These are phyloP conservation scores for Fusarium zealandicum DNA, from an alignment of 2,329 filamentous ascomycete species.

Conservation along the genomic window DNA sequence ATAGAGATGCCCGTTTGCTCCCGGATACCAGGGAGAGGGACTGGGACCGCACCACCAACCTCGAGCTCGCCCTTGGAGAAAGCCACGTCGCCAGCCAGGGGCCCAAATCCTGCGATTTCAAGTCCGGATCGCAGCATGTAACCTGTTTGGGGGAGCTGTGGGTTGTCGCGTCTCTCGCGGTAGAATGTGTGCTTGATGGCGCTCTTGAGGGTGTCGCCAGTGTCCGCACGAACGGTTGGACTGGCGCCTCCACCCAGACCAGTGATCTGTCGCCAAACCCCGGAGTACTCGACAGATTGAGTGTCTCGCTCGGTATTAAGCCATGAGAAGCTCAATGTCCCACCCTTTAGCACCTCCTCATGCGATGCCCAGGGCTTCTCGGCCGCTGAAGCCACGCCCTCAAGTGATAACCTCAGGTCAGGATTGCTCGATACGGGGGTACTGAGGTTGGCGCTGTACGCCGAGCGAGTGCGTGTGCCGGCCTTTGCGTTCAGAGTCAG, in stretches of 20 bases:
- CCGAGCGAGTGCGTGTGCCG: slow-evolving; percentile 88
- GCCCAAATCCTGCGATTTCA: slow-evolving; percentile 87
- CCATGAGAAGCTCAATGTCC: slow-evolving; percentile 79
- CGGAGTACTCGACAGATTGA: slow-evolving; percentile 82
- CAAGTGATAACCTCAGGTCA: slow-evolving; percentile 78
- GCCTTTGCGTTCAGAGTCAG: slow-evolving; percentile 86
- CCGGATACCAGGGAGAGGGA: slow-evolving; percentile 73
- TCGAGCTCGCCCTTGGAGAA: slow-evolving; percentile 94
- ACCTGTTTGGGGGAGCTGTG: slow-evolving; percentile 82
- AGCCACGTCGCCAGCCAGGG: slow-evolving; percentile 86
- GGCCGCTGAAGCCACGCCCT: slow-evolving; percentile 82
- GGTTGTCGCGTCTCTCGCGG: slow-evolving; percentile 81
- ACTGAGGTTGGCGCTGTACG: slow-evolving; percentile 86
- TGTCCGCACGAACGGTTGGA: slow-evolving; percentile 81
- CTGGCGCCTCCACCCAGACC: slow-evolving; percentile 78
- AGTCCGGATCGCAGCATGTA: slow-evolving; percentile 80
- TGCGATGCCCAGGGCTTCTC: slow-evolving; percentile 94
- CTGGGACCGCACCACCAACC: slow-evolving; percentile 75
- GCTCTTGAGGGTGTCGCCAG: slow-evolving; percentile 90
- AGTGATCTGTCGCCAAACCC: slow-evolving; percentile 88
- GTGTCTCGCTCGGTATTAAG: slow-evolving; percentile 67
- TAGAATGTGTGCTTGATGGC: slow-evolving; percentile 83
- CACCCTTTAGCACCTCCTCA: slow-evolving; percentile 86
- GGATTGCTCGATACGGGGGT: slow-evolving; percentile 86
- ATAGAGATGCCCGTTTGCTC: slow-evolving; percentile 81